phyloP scores from a whole-genome alignment of 345 rosid genomes.

The Citrus australasica region DNA sequence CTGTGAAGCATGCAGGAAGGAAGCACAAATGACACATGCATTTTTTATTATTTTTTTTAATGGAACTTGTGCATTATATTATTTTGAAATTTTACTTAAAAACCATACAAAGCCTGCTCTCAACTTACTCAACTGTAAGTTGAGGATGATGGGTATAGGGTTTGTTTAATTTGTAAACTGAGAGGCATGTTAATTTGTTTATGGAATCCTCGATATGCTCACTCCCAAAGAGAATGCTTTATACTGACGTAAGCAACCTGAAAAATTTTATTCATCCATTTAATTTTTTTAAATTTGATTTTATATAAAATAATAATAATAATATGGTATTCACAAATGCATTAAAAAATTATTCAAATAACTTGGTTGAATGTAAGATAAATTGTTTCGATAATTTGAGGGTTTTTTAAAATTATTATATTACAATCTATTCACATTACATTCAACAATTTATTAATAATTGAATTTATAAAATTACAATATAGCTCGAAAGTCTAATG shows the following conservation, averaged over 20 bases:
- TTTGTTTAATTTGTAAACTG: constrained; percentile 8
- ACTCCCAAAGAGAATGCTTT: constrained; percentile 29
- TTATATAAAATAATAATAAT: too few species aligned
- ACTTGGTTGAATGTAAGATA: too few species aligned
- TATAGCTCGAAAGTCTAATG: too few species aligned
- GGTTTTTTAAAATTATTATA: too few species aligned
- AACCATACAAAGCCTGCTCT: constrained; percentile 13
- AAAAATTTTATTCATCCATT: background rate
- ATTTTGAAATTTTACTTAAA: background rate
- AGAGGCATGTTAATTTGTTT: constrained; percentile 23
- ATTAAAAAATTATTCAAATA: too few species aligned
- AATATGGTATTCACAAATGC: background rate
- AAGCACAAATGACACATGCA: background rate
- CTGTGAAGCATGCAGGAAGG: background rate
- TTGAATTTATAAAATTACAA: too few species aligned
- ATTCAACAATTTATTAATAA: too few species aligned
- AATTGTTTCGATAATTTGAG: too few species aligned
- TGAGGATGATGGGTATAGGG: constrained; percentile 11
- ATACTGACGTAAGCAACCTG: constrained; percentile 21
- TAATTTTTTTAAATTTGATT: background rate
- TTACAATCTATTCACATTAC: too few species aligned
- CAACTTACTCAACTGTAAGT: background rate
- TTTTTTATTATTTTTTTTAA: background rate
- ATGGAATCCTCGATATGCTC: constrained; percentile 26
- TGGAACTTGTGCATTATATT: background rate